A percentile compares a stretch with the other conserved stretches of the same genome.
These are phyloP conservation scores for Rosa hybrid DNA, from an alignment of 331 rosid species.

Conservation along the genomic window DNA sequence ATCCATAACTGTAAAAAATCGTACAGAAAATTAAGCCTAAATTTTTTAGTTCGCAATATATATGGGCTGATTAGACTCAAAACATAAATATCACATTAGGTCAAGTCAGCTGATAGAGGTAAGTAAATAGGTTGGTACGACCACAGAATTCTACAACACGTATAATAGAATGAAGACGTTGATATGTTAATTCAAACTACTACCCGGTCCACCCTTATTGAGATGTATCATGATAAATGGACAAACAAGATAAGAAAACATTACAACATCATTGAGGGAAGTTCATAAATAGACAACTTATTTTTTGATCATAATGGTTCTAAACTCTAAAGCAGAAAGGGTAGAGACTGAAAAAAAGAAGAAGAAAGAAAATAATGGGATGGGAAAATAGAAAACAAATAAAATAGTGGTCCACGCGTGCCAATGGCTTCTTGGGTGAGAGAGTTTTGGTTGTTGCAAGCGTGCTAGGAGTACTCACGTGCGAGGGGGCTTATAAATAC, in stretches of 20 bases:
- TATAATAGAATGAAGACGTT: no score
- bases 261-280: constrained; percentile 1
- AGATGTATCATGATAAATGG: not conserved
- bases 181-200: not conserved
- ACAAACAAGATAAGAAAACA: constrained; percentile 7
- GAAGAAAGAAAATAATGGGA: not conserved
- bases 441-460: constrained; percentile 4
- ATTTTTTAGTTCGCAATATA: no score
- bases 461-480: constrained; percentile 54
- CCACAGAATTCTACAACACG: not conserved
- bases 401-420: constrained; percentile 74
- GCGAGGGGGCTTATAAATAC: constrained; percentile 61
- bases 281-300: not conserved
- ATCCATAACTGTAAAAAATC: no score
- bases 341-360: not conserved
- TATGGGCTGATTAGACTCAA: no score
- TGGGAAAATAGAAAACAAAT: not conserved
- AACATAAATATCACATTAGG: no score
- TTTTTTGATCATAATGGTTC: not conserved
- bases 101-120: no score
- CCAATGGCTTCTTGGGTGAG: constrained; percentile 21
- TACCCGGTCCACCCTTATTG: not conserved
- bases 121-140: no score
- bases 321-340: no score
- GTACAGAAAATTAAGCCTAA: no score